phyloP scores from a whole-genome alignment of 306 rosid genomes.

The Canavalia ensiformis region DNA sequence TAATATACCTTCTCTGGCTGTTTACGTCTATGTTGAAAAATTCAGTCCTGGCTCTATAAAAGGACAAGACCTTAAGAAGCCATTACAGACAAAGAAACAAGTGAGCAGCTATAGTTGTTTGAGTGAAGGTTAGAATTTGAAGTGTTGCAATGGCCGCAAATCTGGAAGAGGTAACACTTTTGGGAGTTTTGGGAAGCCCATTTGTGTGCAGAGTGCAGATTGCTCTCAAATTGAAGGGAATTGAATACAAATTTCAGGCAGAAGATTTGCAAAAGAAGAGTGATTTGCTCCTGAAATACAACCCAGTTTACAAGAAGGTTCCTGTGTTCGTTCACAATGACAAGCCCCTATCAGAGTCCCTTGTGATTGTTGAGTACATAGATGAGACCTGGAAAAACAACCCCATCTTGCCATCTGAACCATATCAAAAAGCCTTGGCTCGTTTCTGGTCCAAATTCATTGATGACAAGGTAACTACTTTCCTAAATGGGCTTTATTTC shows the following conservation, averaged over 20 bases:
- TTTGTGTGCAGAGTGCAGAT: conserved; percentile 55
- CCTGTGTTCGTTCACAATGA: conserved; percentile 63
- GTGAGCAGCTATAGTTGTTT: too few relatives aligned
- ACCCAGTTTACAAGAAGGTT: conserved; percentile 67
- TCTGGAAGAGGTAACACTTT: conserved; percentile 54
- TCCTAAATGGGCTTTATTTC: neutral
- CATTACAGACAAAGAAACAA: too few relatives aligned
- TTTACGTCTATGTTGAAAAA: too few relatives aligned
- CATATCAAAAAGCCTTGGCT: conserved; percentile 57
- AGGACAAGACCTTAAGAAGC: too few relatives aligned
- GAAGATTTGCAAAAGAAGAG: conserved; percentile 57
- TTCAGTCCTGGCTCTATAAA: too few relatives aligned
- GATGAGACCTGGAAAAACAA: conserved; percentile 59
- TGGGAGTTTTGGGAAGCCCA: conserved; percentile 60
- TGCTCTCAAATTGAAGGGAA: conserved; percentile 66
- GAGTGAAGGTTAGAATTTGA: neutral
- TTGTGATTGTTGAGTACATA: conserved; percentile 61
- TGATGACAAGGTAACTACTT: conserved; percentile 60
- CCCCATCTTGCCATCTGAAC: conserved; percentile 60
- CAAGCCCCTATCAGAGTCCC: conserved; percentile 66
- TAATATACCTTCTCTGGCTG: too few relatives aligned
- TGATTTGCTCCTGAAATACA: conserved; percentile 56
- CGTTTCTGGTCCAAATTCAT: conserved; percentile 77
- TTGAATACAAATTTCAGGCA: conserved; percentile 53
- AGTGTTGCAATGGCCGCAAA: conserved; percentile 29